Evolutionary conservation across 2,329 filamentous ascomycete species (phyloP).

Genomic region (Lachnum nothofagi): DNA sequence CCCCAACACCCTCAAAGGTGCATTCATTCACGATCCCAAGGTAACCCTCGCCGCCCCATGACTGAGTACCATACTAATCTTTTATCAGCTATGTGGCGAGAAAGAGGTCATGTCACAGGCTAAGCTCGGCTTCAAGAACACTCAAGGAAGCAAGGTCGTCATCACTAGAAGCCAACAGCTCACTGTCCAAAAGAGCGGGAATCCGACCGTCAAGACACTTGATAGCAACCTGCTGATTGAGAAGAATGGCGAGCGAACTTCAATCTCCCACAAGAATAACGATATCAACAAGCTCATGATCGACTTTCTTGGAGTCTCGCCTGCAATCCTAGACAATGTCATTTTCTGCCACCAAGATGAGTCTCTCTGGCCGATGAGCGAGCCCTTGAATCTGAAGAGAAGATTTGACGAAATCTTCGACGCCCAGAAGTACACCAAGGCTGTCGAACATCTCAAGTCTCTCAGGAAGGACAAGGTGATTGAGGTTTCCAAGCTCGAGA

Average conservation of each 20-base stretch:
- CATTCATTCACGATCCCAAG: conserved; percentile 97
- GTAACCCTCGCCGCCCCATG: conserved; percentile 34
- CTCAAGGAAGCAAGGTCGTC: conserved; percentile 73
- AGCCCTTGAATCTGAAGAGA: conserved; percentile 80
- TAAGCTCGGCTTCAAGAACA: conserved; percentile 78
- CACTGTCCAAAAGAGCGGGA: conserved; percentile 71
- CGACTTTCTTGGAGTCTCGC: conserved; percentile 79
- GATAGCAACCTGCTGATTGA: conserved; percentile 73
- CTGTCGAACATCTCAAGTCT: conserved; percentile 88
- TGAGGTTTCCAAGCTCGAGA: conserved; percentile 66
- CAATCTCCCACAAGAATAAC: conserved; percentile 72
- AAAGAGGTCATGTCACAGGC: conserved; percentile 88
- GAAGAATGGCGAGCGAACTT: conserved; percentile 72
- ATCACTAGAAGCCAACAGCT: conserved; percentile 80
- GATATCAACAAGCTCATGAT: conserved; percentile 83
- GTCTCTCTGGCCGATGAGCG: conserved; percentile 92
- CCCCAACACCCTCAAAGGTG: conserved; percentile 81
- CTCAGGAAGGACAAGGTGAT: conserved; percentile 78
- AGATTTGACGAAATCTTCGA: conserved; percentile 98
- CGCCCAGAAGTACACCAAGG: conserved; percentile 92
- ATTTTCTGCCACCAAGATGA: conserved; percentile 99
- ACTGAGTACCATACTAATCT: conserved; percentile 17
- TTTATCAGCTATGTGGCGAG: conserved; percentile 63
- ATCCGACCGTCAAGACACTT: conserved; percentile 73
- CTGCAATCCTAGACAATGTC: conserved; percentile 84